Evolutionary conservation across 768 basidiomycete species (phyloP).

Genomic region (Pleurotus salmoneostramineus): DNA sequence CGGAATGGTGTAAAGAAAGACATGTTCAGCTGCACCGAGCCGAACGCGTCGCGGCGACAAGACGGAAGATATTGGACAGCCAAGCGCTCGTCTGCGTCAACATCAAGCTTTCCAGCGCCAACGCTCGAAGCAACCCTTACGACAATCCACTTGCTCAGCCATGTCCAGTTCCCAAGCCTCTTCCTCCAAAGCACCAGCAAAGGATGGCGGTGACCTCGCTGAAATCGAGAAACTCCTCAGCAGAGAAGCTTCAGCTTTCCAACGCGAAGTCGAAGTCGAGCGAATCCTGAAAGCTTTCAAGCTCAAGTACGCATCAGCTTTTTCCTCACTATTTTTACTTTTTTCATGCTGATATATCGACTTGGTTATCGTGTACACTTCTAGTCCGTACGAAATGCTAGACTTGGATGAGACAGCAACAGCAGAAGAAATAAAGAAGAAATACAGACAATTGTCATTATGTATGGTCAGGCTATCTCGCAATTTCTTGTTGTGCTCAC

Average conservation of each 20-base stretch:
- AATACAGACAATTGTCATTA: slow-evolving; percentile 80
- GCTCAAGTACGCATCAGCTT: slow-evolving; percentile 60
- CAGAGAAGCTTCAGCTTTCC: slow-evolving; percentile 80
- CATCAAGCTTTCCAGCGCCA: not conserved
- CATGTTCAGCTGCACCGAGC: not conserved
- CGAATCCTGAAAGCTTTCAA: slow-evolving; percentile 94
- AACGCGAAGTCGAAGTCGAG: slow-evolving; percentile 85
- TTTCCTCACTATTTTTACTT: too few relatives aligned
- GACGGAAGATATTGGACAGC: not conserved
- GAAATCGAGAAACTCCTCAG: slow-evolving; percentile 81
- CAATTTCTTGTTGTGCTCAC: slow-evolving; percentile 1
- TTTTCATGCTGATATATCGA: not conserved
- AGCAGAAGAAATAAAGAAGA: slow-evolving; percentile 84
- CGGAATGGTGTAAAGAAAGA: not conserved
- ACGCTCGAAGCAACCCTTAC: not conserved
- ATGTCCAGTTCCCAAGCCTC: slow-evolving; percentile 8
- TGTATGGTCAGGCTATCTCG: slow-evolving; percentile 44
- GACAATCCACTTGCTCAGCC: slow-evolving; percentile 5
- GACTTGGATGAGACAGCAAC: slow-evolving; percentile 71
- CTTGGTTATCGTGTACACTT: not conserved
- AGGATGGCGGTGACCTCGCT: slow-evolving; percentile 16
- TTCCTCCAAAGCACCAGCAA: slow-evolving; percentile 9
- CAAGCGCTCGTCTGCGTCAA: not conserved
- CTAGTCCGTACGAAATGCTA: slow-evolving; percentile 91
- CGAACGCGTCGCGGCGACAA: not conserved